Percentiles rank a stretch among this genome's conserved stretches.
Conservation (phyloP, 2,329 filamentous ascomycete species). For the Ophiostoma ulmi region DNA sequence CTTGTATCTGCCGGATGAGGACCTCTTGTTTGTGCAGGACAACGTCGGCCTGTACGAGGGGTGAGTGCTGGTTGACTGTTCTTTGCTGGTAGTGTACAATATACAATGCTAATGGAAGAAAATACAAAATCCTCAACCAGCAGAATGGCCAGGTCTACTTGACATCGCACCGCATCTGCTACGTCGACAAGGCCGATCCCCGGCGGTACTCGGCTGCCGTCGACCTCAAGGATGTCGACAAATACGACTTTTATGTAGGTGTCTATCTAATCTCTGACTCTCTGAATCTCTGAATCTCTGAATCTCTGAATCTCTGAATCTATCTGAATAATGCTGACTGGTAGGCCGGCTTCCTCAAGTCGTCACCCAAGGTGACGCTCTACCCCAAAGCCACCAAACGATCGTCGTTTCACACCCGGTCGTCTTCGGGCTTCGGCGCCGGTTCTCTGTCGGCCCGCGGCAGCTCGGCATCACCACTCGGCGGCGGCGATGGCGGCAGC, state of each 20-base stretch:
- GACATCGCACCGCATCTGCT: conserved; percentile 92
- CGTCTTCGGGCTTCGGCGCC: conserved; percentile 42
- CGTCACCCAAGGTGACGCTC: conserved; percentile 86
- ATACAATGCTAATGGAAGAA: conserved; percentile 48
- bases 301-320: background rate
- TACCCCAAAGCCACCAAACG: conserved; percentile 63
- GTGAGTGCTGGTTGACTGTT: conserved; percentile 48
- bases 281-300: too few species aligned
- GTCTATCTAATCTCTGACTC: background rate
- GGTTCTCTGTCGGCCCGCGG: conserved; percentile 45
- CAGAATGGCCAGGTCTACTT: conserved; percentile 96
- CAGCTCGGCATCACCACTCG: conserved; percentile 45
- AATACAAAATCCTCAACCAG: conserved; percentile 89
- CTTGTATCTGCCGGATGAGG: conserved; percentile 86
- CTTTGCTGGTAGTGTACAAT: too few species aligned
- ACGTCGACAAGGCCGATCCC: conserved; percentile 83
- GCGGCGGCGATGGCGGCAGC: conserved; percentile 41
- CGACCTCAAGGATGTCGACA: conserved; percentile 85
- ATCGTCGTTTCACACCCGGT: conserved; percentile 41
- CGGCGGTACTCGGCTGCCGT: conserved; percentile 78
- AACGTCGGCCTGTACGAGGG: conserved; percentile 96
- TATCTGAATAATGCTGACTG: background rate
- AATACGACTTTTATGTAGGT: conserved; percentile 78
- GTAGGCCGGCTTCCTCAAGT: conserved; percentile 86
- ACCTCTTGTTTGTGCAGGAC: conserved; percentile 92